phyloP scores from a whole-genome alignment of 2,329 filamentous ascomycete species.

The Colletotrichum viniferum region DNA sequence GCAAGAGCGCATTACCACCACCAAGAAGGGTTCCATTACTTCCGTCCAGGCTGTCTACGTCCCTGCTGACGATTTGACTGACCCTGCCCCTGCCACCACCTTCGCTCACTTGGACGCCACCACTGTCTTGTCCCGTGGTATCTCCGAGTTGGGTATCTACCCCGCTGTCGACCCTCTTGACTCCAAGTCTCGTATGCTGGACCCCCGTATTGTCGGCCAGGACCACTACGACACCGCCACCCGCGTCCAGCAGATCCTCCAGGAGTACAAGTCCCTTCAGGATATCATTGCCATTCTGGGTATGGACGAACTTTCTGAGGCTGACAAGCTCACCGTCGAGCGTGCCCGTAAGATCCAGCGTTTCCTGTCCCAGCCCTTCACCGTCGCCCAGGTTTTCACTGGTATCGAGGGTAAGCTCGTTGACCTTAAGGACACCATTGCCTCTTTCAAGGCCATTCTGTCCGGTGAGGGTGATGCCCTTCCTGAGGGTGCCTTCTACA shows the following conservation, averaged over 20 bases:
- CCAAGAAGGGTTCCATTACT: conserved; percentile 99
- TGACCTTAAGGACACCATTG: conserved; percentile 97
- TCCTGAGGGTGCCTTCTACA: conserved; percentile 94
- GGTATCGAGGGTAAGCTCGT: conserved; percentile 96
- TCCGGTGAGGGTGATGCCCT: conserved; percentile 94
- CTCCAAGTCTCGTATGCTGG: conserved; percentile 99
- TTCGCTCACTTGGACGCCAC: conserved; percentile 99
- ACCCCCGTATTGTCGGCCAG: conserved; percentile 96
- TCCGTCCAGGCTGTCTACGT: conserved; percentile 99
- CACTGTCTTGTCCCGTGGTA: conserved; percentile 99
- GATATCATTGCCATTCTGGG: conserved; percentile 99
- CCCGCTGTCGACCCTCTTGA: conserved; percentile 99
- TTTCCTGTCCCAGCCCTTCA: conserved; percentile 99
- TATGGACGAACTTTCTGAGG: conserved; percentile 99
- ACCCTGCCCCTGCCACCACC: conserved; percentile 98
- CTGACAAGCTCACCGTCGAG: conserved; percentile 99
- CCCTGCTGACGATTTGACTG: conserved; percentile 99
- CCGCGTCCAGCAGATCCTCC: conserved; percentile 97
- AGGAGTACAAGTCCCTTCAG: conserved; percentile 99
- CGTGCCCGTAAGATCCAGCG: conserved; percentile 99
- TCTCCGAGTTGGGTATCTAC: conserved; percentile 99
- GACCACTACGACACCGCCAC: conserved; percentile 97
- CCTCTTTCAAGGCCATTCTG: conserved; percentile 96
- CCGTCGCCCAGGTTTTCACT: conserved; percentile 83
- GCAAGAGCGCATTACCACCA: conserved; percentile 99